phyloP scores from a whole-genome alignment of 495 filamentous ascomycete genomes.

The Durotheca rogersii region DNA sequence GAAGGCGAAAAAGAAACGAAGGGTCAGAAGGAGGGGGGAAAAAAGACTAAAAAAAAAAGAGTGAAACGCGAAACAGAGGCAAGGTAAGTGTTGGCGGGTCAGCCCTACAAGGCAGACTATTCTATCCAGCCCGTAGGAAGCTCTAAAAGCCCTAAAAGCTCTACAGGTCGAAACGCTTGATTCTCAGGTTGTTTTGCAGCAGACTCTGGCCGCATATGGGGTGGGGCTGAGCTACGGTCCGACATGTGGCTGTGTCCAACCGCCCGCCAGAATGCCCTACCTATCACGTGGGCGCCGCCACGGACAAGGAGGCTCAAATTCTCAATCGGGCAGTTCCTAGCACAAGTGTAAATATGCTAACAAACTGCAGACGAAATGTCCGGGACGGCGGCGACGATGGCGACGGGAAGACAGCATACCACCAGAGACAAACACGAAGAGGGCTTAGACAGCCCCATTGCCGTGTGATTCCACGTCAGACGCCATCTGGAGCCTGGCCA shows the following conservation, averaged over 20 bases:
- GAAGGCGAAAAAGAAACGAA: too few relatives aligned
- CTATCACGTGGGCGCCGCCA: background rate
- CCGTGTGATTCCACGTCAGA: constrained; percentile 5
- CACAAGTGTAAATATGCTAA: background rate
- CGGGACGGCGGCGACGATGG: background rate
- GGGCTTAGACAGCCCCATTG: background rate
- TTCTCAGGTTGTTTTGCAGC: constrained; percentile 10
- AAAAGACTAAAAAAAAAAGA: constrained; percentile 13
- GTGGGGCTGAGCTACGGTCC: constrained; percentile 17
- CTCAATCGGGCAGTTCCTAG: too few relatives aligned
- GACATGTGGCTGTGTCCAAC: constrained; percentile 15
- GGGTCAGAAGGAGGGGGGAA: too few relatives aligned
- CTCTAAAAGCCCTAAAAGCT: background rate
- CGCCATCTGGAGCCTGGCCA: constrained; percentile 2
- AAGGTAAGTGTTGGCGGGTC: too few relatives aligned
- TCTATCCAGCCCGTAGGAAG: constrained; percentile 2
- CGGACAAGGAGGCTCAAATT: too few relatives aligned
- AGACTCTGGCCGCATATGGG: background rate
- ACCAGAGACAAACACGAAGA: background rate
- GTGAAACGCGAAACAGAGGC: constrained; percentile 1
- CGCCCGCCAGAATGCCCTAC: background rate
- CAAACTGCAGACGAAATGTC: background rate
- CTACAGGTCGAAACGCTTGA: constrained; percentile 9
- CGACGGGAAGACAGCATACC: background rate
- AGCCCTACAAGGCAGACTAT: constrained; percentile 31